Percentiles rank a stretch among this genome's conserved stretches.
phyloP scores from a whole-genome alignment of 2,329 filamentous ascomycete genomes.

The Fusarium sororula region DNA sequence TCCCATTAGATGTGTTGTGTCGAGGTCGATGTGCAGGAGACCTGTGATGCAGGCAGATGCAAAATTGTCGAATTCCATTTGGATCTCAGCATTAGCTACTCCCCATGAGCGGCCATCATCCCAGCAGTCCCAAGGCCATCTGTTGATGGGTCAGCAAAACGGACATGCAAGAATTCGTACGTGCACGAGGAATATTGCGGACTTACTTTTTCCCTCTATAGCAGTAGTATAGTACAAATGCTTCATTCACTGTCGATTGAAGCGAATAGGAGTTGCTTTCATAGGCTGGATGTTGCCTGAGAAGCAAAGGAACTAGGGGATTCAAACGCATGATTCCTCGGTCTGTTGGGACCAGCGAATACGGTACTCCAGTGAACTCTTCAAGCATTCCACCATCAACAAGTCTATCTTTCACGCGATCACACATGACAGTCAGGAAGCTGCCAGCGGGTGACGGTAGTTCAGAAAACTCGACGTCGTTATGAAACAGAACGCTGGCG shows the following conservation, averaged over 20 bases:
- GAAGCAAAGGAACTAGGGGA: background rate
- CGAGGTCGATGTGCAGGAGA: background rate
- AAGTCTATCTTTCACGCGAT: background rate
- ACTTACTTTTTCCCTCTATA: background rate
- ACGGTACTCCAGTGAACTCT: background rate
- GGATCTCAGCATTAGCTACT: background rate
- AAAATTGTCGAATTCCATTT: background rate
- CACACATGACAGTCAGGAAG: background rate
- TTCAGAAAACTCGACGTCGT: background rate
- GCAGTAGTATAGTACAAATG: background rate
- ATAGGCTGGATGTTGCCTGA: background rate
- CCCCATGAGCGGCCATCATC: background rate
- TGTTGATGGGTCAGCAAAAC: background rate
- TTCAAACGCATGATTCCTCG: background rate
- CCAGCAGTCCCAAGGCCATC: background rate
- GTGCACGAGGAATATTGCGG: background rate
- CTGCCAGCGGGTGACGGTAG: background rate
- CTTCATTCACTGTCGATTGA: background rate
- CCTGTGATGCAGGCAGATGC: background rate
- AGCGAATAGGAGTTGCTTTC: background rate
- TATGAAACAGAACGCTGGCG: background rate
- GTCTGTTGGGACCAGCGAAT: background rate
- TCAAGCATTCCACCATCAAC: background rate
- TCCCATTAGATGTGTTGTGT: background rate
- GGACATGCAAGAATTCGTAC: background rate